These are phyloP conservation scores for Rhododendron kiyosumense DNA, from an alignment of 148 eudicot genomes.

Conservation along the genomic window DNA sequence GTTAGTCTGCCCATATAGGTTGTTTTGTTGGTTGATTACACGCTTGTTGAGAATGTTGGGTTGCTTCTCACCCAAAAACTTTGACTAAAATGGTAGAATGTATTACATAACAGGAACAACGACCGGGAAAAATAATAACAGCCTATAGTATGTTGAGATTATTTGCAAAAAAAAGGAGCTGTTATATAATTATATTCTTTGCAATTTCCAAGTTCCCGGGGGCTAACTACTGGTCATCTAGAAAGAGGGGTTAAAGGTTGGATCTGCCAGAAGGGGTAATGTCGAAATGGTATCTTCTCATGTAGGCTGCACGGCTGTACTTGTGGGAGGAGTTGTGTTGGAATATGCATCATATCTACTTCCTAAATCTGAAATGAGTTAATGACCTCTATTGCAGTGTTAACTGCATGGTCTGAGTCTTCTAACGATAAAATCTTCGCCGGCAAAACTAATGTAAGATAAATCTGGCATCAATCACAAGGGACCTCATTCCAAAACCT, in stretches of 20 bases:
- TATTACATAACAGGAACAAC: not conserved
- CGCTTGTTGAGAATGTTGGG: not conserved
- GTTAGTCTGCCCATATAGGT: not conserved
- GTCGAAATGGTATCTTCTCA: not conserved
- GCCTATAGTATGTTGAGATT: not conserved
- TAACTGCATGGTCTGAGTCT: not conserved
- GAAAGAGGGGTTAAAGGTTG: not conserved
- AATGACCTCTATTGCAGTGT: not conserved
- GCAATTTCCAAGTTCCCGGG: not conserved
- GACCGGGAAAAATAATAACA: not conserved
- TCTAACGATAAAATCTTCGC: not conserved
- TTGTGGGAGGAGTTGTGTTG: not conserved
- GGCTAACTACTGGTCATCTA: not conserved
- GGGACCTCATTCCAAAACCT: not conserved
- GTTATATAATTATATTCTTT: not conserved
- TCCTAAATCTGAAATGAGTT: not conserved
- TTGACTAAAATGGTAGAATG: not conserved
- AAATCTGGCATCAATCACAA: not conserved
- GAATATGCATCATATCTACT: not conserved
- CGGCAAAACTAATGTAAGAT: not conserved
- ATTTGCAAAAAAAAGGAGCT: not conserved
- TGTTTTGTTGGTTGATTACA: not conserved
- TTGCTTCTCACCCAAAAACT: not conserved
- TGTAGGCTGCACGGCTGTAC: not conserved
- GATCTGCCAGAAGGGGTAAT: not conserved